Base-by-base conservation (phyloP, 768 basidiomycete species). In the Hericium coralloides region DNA sequence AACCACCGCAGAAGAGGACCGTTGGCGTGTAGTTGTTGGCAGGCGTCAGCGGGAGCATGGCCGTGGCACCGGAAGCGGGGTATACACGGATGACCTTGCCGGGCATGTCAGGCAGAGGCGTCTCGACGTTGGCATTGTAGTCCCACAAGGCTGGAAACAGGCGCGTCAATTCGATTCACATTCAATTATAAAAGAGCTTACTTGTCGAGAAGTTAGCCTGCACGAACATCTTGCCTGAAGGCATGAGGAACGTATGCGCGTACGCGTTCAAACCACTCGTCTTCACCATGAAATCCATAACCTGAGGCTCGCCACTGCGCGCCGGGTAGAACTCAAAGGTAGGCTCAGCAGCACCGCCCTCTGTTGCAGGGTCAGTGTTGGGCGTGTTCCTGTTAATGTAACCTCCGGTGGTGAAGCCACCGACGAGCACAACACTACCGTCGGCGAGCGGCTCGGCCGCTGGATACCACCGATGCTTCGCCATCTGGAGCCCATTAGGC, bases 1-100 rank as follows among this genome's bases (percentile, higher is more conserved):
- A 81, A 25, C 95, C 95, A 52, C 95, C 95, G 61, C 95, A 98
- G 72, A 98, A 95, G 47, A 98, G 65, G 47, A 97, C 67, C 0
- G 92, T 91, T 0, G 87, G 90, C 0, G 78, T 81, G 68, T 90
- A 98, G 67, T 90, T 87, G 73, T 95, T 97, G 23, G 78, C 86
- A 4, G 89, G 87, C 1, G 90, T 95, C 17, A 98, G 78, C 7
- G 95, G 95, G 0, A 98, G 79, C 87, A 98, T 92, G 41, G 88
- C 88, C 2, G 79, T 80, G 0, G 87, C 95, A 36, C 90, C 92
- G 9, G 92, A 92, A 0, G 88, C 95, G 9, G 93, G 93, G 66
- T 95, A 95, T 4, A 92, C 88, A 31, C 92, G 86, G 20, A 81
- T 82, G 48, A 95, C 83, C 47, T 76, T 72, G 31, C 75, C 74